Evolutionary conservation across 257 asterid genomes (phyloP).

Genomic region (Rauvolfia tetraphylla): DNA sequence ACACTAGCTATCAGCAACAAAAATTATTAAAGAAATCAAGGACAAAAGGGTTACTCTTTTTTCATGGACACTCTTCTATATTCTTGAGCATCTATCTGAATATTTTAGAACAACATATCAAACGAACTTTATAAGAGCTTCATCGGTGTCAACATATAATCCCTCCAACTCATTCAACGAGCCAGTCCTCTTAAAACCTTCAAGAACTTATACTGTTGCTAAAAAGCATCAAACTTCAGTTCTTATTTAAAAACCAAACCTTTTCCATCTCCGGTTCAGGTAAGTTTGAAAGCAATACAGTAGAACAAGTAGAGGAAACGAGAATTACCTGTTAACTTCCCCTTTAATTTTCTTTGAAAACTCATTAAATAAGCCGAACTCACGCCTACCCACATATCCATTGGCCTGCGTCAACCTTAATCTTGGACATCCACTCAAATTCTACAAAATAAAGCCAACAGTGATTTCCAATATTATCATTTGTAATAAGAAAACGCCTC

Average conservation of each 20-base stretch:
- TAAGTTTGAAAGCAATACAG: not conserved
- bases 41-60: not conserved
- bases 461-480: not conserved
- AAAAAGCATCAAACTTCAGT: not conserved
- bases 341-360: slow-evolving; percentile 71
- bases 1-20: not conserved
- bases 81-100: not conserved
- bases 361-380: slow-evolving; percentile 66
- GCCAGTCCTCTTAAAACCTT: not conserved
- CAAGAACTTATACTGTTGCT: not conserved
- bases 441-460: slow-evolving; percentile 28
- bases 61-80: not conserved
- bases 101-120: not conserved
- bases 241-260: not conserved
- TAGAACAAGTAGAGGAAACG: not conserved
- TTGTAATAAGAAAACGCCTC: not conserved
- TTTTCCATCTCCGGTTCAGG: not conserved
- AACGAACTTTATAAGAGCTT: not conserved
- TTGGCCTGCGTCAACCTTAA: slow-evolving; percentile 27
- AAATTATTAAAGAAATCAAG: not conserved
- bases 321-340: slow-evolving; percentile 50
- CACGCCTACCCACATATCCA: slow-evolving; percentile 45
- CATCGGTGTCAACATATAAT: not conserved
- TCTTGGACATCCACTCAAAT: slow-evolving; percentile 28
- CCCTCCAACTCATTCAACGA: not conserved